Percentiles rank a stretch among this genome's conserved stretches.
Conservation (phyloP, 805 yeast genomes). For the Starmera caribaea region DNA sequence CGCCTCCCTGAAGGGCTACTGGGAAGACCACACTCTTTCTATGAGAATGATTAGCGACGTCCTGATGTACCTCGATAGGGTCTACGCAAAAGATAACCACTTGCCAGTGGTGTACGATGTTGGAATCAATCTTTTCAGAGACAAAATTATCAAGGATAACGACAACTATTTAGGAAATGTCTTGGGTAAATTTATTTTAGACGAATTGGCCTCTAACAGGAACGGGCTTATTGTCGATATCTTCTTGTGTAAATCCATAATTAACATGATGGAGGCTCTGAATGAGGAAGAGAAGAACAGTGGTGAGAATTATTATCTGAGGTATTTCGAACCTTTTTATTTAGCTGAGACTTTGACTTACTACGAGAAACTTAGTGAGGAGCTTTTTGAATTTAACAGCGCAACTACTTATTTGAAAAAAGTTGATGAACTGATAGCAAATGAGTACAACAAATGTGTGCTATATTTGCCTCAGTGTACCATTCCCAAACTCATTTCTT, state of each 20-base stretch:
- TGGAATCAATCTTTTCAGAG: slow-evolving; percentile 61
- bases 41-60: slow-evolving; percentile 80
- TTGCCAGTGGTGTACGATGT: slow-evolving; percentile 60
- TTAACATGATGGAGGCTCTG: slow-evolving; percentile 65
- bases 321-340: slow-evolving; percentile 58
- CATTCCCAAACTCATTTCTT: slow-evolving; percentile 39
- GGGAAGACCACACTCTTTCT: slow-evolving; percentile 65
- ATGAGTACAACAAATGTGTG: slow-evolving; percentile 50
- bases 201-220: slow-evolving; percentile 48
- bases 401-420: slow-evolving; percentile 49
- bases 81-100: slow-evolving; percentile 63
- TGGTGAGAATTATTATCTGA: slow-evolving; percentile 54
- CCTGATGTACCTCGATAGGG: slow-evolving; percentile 78
- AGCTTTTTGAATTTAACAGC: slow-evolving; percentile 30
- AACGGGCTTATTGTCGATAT: slow-evolving; percentile 48
- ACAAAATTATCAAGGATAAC: slow-evolving; percentile 42
- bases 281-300: slow-evolving; percentile 31
- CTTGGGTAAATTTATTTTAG: slow-evolving; percentile 39
- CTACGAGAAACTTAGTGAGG: slow-evolving; percentile 38
- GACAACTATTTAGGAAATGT: slow-evolving; percentile 40
- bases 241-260: slow-evolving; percentile 46
- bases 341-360: slow-evolving; percentile 44
- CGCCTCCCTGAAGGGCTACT: slow-evolving; percentile 22
- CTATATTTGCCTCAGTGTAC: slow-evolving; percentile 47
- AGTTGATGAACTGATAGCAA: slow-evolving; percentile 42